Base-by-base conservation (phyloP, 1,284 basidiomycete genomes). In the Ustilago crameri region DNA sequence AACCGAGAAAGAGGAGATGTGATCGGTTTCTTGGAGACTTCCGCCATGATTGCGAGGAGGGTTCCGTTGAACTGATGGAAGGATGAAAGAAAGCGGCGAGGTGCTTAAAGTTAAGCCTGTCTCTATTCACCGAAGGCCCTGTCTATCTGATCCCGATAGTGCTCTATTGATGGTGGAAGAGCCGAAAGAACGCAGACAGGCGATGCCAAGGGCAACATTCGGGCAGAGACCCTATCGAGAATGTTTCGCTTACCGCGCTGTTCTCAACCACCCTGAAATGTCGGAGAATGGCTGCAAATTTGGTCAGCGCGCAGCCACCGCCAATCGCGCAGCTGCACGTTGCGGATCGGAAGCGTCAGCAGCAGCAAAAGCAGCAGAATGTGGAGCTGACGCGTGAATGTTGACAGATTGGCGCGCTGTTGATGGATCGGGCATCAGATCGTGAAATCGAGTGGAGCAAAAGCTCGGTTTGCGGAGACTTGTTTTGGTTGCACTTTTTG, bases 1-100 rank as follows among this genome's bases (percentile, higher is more conserved):
- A 46, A 9, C 8, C 65, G 58, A 8, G 54, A 54, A 5, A 67
- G 53, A 9, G 64, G n/a, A 0, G 64, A 53, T n/a, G 52, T 53
- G 27, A 41, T n/a, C 32, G n/a, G 37, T 20, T 43, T 42, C 20
- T 22, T 22, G 10, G 41, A 42, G 9, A 42, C 47, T 40, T 22
- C 20, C 14, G 46, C n/a, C 24, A 37, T 40, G 35, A 24, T 5
- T n/a, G 38, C 17, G 14, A 37, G 26, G n/a, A 26, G 12, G 24
- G 9, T 40, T n/a, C 18, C 18, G 3, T n/a, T 40, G 15, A n/a
- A 40, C 15, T 7, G n/a, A 40, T n/a, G 38, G 9, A 40, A 18
- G 38, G 18, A n/a, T 3, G 8, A n/a, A 17, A 40, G 38, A 5
- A 40, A 40, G 38, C 38, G 18, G 12, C 9, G 18, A 17, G 7